Conservation (phyloP, 1,284 basidiomycete species). For the Ceratobasidium theobromae region DNA sequence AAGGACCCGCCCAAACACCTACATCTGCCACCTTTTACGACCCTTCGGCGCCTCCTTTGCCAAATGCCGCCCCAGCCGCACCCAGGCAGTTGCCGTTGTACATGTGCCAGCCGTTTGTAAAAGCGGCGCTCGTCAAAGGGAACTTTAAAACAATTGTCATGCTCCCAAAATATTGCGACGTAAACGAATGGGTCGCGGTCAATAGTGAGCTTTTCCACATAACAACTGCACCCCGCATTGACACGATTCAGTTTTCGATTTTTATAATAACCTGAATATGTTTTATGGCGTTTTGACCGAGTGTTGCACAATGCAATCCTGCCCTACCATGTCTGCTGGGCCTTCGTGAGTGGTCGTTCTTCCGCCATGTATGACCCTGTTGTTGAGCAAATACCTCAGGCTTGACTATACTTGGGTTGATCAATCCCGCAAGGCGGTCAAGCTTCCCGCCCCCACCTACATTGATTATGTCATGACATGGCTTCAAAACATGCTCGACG, state of each 20-base stretch:
- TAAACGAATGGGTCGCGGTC: slow-evolving; percentile 88
- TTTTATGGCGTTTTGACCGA: slow-evolving; percentile 97
- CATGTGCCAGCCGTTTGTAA: slow-evolving; percentile 93
- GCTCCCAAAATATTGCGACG: slow-evolving; percentile 94
- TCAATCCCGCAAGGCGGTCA: slow-evolving; percentile 88
- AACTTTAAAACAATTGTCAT: slow-evolving; percentile 99
- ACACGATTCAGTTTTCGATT: slow-evolving; percentile 94
- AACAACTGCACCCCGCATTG: background rate
- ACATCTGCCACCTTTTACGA: slow-evolving; percentile 39
- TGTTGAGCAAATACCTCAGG: slow-evolving; percentile 47
- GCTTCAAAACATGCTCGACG: slow-evolving; percentile 92
- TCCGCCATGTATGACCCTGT: background rate
- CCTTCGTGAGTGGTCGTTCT: slow-evolving; percentile 61
- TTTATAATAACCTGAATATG: slow-evolving; percentile 95
- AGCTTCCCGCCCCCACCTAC: slow-evolving; percentile 93
- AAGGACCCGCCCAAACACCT: slow-evolving; percentile 49
- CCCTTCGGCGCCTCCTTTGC: slow-evolving; percentile 64
- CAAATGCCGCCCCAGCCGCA: slow-evolving; percentile 52
- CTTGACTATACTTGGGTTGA: slow-evolving; percentile 99
- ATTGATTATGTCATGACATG: slow-evolving; percentile 99
- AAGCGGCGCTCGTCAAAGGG: slow-evolving; percentile 95
- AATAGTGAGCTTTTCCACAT: slow-evolving; percentile 14
- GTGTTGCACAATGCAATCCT: slow-evolving; percentile 87
- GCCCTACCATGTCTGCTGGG: slow-evolving; percentile 94
- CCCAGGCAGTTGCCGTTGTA: slow-evolving; percentile 66